These are phyloP conservation scores for Suillus occidentalis DNA, from an alignment of 768 basidiomycete species.

Conservation along the genomic window DNA sequence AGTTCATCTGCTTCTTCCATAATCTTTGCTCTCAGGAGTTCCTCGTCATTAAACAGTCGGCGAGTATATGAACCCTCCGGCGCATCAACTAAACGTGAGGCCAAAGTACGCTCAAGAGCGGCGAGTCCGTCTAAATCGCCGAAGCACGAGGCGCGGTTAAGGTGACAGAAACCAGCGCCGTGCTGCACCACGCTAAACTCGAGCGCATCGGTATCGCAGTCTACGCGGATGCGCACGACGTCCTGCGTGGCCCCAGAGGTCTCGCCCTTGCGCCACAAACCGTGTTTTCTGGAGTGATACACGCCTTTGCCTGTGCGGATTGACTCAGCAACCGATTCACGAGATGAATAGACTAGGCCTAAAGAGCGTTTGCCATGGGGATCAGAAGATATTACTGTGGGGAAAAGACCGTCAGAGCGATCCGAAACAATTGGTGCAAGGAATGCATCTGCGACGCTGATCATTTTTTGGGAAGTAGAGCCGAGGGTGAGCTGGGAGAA, in stretches of 20 bases:
- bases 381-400: conserved; percentile 82
- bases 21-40: conserved; percentile 88
- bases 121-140: conserved; percentile 77
- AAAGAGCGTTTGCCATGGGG: conserved; percentile 70
- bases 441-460: conserved; percentile 85
- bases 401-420: conserved; percentile 88
- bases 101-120: conserved; percentile 78
- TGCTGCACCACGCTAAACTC: conserved; percentile 90
- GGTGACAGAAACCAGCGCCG: conserved; percentile 92
- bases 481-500: conserved; percentile 65
- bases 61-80: conserved; percentile 93
- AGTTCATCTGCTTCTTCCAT: conserved; percentile 98
- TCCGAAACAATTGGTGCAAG: conserved; percentile 82
- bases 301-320: conserved; percentile 88
- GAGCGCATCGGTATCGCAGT: conserved; percentile 92
- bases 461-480: conserved; percentile 50
- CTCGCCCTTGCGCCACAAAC: conserved; percentile 96
- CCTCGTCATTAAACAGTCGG: conserved; percentile 78
- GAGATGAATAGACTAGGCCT: conserved; percentile 94
- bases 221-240: conserved; percentile 75
- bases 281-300: conserved; percentile 95
- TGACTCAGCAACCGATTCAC: conserved; percentile 80
- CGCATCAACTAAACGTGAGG: conserved; percentile 67
- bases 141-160: conserved; percentile 86
- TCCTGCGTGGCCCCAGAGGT: conserved; percentile 94